Base-by-base conservation (phyloP, 305 asterid species). In the Ajuga reptans region DNA sequence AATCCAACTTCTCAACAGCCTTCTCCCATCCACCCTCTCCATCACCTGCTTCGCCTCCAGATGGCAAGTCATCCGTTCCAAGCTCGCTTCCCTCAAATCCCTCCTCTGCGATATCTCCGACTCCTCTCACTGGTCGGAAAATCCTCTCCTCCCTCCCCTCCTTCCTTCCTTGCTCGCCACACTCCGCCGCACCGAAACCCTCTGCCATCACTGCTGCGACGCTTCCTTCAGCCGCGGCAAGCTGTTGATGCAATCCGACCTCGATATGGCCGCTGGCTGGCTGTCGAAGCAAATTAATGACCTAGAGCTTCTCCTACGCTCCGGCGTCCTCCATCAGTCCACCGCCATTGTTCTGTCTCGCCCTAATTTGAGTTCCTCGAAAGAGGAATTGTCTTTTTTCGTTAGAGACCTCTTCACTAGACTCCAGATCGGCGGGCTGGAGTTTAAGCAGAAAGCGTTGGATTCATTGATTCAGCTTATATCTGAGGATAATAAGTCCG, bases 191-290 rank as follows among this genome's bases (percentile, higher is more conserved):
- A 65, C 79, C 41, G 81, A 84, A 16, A 81, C 81, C 15, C 89
- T 88, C 5, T 72, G 82, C 62, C 60, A 39, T 31, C 84, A 79
- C 67, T 87, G 91, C 81, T 72, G 65, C 47, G 91, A 80, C 77
- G 85, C 84, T 0, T 52, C 76, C 29, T 36, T 71, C 69, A 49
- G 75, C 41, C 85, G 89, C 58, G 98, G 96, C 3, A 92, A 92
- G 81, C 89, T 92, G 8, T 47, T 92, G 69, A 90, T 92, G 98
- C 97, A 92, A 69, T 87, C 96, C 52, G 96, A 92, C 87, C 94
- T 92, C 49, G 98, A 90, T 45, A 92, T 90, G 95, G 91, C 94
- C 31, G 74, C 90, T 37, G 88, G 87, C 0, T 88, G 97, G 97
- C 74, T 92, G 2, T 73, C 90, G 1, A 90, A 79, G 73, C 88